A percentile compares a stretch with the other conserved stretches of the same genome.
Conservation (phyloP, 331 rosid genomes). For the Stylosanthes scabra region DNA sequence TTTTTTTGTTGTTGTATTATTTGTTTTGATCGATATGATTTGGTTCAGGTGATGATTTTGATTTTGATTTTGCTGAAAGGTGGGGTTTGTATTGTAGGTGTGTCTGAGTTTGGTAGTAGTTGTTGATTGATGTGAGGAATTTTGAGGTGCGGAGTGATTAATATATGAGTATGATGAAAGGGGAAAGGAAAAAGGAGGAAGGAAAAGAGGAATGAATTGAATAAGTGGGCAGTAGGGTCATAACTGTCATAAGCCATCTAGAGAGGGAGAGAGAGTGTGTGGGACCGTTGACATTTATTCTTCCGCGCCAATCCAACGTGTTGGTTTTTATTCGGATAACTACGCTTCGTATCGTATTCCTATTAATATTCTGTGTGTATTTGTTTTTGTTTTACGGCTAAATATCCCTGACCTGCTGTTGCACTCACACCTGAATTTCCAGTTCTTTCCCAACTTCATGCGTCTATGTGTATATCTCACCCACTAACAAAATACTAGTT, state of each 20-base stretch:
- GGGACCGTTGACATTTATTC: conserved; percentile 43
- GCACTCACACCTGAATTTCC: background rate
- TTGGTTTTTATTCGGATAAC: conserved; percentile 37
- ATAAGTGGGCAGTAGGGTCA: background rate
- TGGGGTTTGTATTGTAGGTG: background rate
- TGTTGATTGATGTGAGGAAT: background rate
- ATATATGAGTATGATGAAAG: background rate
- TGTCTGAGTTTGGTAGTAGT: background rate
- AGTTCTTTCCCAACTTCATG: too few relatives aligned
- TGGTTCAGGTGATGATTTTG: too few relatives aligned
- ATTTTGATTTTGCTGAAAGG: background rate
- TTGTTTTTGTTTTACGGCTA: background rate
- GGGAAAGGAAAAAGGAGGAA: background rate
- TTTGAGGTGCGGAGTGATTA: background rate
- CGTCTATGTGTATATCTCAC: background rate
- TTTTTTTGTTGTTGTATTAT: background rate
- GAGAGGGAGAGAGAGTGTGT: background rate
- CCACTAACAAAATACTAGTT: background rate
- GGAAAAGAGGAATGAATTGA: too few relatives aligned
- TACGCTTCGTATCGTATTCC: background rate
- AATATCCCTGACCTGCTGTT: background rate
- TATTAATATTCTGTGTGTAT: background rate
- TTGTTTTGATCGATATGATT: background rate
- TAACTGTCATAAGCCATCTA: too few relatives aligned
- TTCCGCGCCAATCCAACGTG: conserved; percentile 42